A percentile compares a stretch with the other conserved stretches of the same genome.
Evolutionary conservation across 2,329 filamentous ascomycete species (phyloP).

Genomic region (Lasiodiplodia sp.): DNA sequence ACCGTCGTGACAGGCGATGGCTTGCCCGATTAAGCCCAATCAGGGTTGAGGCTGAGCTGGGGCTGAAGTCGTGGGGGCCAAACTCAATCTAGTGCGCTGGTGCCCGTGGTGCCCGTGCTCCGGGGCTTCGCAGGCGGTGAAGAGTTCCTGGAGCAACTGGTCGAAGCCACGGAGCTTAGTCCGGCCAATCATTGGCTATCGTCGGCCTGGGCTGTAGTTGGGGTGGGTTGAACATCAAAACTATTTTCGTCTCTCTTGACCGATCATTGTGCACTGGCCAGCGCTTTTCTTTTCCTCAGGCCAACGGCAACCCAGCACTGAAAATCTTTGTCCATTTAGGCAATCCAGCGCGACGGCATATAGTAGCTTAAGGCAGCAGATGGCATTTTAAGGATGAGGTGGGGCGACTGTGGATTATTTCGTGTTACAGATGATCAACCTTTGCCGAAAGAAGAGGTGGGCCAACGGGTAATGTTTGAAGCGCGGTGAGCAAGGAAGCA

Average conservation of each 20-base stretch:
- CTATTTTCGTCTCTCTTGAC: not conserved
- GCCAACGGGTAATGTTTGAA: too few species aligned
- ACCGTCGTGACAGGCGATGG: too few species aligned
- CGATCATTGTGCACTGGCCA: not conserved
- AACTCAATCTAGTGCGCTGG: not conserved
- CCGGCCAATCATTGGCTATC: not conserved
- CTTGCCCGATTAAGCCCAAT: not conserved
- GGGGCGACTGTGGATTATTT: too few species aligned
- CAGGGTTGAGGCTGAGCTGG: not conserved
- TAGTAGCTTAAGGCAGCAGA: too few species aligned
- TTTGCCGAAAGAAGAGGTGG: too few species aligned
- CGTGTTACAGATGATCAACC: too few species aligned
- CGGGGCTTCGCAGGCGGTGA: not conserved
- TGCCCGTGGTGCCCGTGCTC: too few species aligned
- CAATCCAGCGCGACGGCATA: too few species aligned
- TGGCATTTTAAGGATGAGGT: too few species aligned
- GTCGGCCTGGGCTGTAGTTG: not conserved
- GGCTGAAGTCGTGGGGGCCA: conserved; percentile 5
- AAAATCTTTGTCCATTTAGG: too few species aligned
- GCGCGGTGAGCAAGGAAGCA: too few species aligned
- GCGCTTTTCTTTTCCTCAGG: not conserved
- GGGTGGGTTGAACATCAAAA: not conserved
- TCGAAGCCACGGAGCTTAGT: not conserved
- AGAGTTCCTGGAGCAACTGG: not conserved
- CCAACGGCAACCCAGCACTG: not conserved